These are phyloP conservation scores for Suzukiozyma palmioleophila DNA, from an alignment of 1,139 yeast genomes.

Conservation along the genomic window DNA sequence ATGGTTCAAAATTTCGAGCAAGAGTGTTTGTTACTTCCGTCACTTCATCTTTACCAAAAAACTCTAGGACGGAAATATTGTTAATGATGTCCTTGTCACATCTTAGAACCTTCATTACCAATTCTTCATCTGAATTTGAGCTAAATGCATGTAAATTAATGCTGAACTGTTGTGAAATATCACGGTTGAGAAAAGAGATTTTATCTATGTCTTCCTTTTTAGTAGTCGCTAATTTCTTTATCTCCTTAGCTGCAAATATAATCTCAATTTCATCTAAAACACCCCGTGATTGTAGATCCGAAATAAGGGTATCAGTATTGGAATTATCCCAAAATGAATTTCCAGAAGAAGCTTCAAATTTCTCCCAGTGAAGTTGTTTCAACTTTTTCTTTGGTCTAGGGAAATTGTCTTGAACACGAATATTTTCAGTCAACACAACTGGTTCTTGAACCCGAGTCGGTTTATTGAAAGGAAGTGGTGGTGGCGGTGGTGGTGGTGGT, in stretches of 20 bases:
- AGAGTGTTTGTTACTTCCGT: constrained; percentile 59
- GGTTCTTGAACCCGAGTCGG: constrained; percentile 14
- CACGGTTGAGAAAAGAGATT: constrained; percentile 60
- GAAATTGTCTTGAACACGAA: constrained; percentile 36
- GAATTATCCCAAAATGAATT: constrained; percentile 62
- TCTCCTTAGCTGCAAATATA: constrained; percentile 77
- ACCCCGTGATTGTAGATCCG: constrained; percentile 60
- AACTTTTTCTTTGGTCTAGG: constrained; percentile 77
- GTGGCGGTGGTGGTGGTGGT: constrained; percentile 22
- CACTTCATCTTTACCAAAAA: constrained; percentile 64
- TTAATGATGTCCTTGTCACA: constrained; percentile 58
- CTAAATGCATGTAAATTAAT: constrained; percentile 67
- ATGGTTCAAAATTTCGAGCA: constrained; percentile 67
- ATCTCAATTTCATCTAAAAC: constrained; percentile 71
- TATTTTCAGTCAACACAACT: background rate
- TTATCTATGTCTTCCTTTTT: constrained; percentile 48
- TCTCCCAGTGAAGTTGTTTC: constrained; percentile 84
- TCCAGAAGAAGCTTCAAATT: constrained; percentile 53
- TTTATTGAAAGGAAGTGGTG: constrained; percentile 12
- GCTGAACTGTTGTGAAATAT: constrained; percentile 74
- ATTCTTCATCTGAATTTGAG: constrained; percentile 48
- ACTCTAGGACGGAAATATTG: constrained; percentile 64
- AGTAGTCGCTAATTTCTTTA: constrained; percentile 49
- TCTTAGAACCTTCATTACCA: constrained; percentile 52
- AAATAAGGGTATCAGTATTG: constrained; percentile 43